Evolutionary conservation across 371 early-diverging fungal species (phyloP), one percentile per base, ranked within the genome.

Genomic region (Mucor circinelloides): DNA sequence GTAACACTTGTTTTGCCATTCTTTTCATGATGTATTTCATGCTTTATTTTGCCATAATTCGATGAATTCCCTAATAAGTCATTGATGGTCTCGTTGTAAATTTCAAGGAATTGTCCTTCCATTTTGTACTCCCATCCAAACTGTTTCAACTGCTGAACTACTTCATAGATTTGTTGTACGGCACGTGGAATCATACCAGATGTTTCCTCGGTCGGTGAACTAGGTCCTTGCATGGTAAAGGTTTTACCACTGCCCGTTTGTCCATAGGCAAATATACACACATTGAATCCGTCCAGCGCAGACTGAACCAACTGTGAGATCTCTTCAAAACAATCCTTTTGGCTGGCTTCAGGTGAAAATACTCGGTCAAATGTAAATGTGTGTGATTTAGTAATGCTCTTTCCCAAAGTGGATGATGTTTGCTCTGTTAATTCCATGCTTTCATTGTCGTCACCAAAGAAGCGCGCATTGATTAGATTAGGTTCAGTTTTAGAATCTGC

Each of bases 251-350:
- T 93, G 0, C 99, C 99, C 3, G 99, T 99, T 82, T 99, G 99
- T 0, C 99, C 99, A 79, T 99, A 99, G 55, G 99, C 99, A 85
- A 99, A 99, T 54, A 99, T 96, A 77, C 99, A 98, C 4, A 98
- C 97, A 54, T 95, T 95, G 75, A 95, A 99, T 3, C 99, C 99
- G 76, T 99, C 99, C 48, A 98, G 71, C 0, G 97, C 97, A 2
- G 95, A 94, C 75, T 97, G 97, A 4, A 99, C 93, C 19, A 99
- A 81, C 75, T 95, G 96, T 28, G 94, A 92, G 10, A 99, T 92
- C 71, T 99, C 99, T 38, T 90, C 90, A 90, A 94, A 99, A 13
- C 99, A 93, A 30, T 89, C 87, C 21, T 84, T 73, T 81, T 99
- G 99, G 2, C 84, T 79, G 25, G 86, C 71, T 0, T 69, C 57